Percentiles rank a stretch among this genome's conserved stretches.
These are phyloP conservation scores for Aspergillus cavernicola DNA, from an alignment of 495 filamentous ascomycete genomes.

Conservation along the genomic window DNA sequence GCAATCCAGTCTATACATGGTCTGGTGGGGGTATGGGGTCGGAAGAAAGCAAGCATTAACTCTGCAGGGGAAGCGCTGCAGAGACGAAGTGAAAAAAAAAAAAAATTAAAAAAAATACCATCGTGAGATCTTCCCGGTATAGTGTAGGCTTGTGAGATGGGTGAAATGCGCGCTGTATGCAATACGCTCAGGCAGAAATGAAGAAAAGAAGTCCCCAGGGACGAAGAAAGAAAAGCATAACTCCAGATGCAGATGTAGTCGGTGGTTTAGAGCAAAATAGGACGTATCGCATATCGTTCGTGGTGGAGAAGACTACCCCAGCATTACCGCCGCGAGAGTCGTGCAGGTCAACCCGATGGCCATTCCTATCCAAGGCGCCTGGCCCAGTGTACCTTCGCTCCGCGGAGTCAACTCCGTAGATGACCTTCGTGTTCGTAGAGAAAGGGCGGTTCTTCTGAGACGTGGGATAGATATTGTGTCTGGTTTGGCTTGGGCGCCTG, in stretches of 20 bases:
- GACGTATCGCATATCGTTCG: not conserved
- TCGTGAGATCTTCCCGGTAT: conserved; percentile 5
- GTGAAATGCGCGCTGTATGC: conserved; percentile 17
- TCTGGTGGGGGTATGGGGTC: not conserved
- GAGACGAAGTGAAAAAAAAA: conserved; percentile 10
- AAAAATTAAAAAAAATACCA: conserved; percentile 1
- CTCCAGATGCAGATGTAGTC: conserved; percentile 17
- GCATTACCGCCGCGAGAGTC: conserved; percentile 42
- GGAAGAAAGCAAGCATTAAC: conserved; percentile 21
- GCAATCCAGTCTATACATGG: conserved; percentile 19
- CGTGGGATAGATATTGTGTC: conserved; percentile 12
- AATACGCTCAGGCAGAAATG: conserved; percentile 20
- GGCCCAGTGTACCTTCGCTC: conserved; percentile 44
- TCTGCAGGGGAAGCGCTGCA: conserved; percentile 13
- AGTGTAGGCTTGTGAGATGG: conserved; percentile 3
- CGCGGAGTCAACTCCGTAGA: conserved; percentile 22
- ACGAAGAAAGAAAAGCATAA: conserved; percentile 12
- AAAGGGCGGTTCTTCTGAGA: conserved; percentile 13
- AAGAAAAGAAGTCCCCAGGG: not conserved
- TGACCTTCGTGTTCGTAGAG: conserved; percentile 20
- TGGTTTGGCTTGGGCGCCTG: conserved; percentile 1
- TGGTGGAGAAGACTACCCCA: conserved; percentile 25
- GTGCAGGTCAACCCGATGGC: conserved; percentile 45
- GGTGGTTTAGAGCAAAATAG: not conserved
- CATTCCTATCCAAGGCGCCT: conserved; percentile 49